A percentile compares a stretch with the other conserved stretches of the same genome.
Evolutionary conservation across 2,329 filamentous ascomycete genomes (phyloP).

Genomic region (Phaeosphaeriaceae sp.): DNA sequence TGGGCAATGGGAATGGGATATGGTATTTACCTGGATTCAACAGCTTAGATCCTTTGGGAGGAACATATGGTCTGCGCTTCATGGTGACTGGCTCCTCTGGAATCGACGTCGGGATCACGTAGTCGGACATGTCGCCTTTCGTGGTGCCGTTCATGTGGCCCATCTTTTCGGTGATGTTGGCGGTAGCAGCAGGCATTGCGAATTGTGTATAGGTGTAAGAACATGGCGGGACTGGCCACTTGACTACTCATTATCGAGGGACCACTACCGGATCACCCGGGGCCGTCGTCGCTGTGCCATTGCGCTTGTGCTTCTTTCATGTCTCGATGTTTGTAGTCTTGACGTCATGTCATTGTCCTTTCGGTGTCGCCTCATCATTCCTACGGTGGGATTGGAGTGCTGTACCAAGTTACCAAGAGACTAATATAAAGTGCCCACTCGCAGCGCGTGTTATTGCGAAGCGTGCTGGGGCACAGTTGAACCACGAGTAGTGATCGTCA

Average conservation of each 20-base stretch:
- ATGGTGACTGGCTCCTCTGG: constrained; percentile 13
- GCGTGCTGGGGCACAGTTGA: background rate
- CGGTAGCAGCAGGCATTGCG: constrained; percentile 4
- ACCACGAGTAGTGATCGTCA: background rate
- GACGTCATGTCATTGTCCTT: constrained; percentile 5
- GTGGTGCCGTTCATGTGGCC: background rate
- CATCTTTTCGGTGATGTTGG: constrained; percentile 4
- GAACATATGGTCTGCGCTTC: constrained; percentile 13
- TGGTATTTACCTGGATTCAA: background rate
- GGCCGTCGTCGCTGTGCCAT: background rate
- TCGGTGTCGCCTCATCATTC: background rate
- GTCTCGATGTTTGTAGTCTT: constrained; percentile 6
- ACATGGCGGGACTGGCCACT: background rate
- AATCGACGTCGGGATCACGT: constrained; percentile 6
- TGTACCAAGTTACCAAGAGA: background rate
- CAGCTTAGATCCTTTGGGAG: constrained; percentile 13
- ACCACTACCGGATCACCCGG: constrained; percentile 1
- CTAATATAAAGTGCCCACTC: background rate
- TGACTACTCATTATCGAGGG: background rate
- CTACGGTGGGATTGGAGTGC: background rate
- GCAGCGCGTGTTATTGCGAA: background rate
- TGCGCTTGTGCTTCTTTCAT: background rate
- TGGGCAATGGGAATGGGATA: background rate
- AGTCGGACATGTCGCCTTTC: background rate
- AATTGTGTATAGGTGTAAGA: background rate